Evolutionary conservation across 805 yeast species (phyloP).

Genomic region (Candida berthetii): DNA sequence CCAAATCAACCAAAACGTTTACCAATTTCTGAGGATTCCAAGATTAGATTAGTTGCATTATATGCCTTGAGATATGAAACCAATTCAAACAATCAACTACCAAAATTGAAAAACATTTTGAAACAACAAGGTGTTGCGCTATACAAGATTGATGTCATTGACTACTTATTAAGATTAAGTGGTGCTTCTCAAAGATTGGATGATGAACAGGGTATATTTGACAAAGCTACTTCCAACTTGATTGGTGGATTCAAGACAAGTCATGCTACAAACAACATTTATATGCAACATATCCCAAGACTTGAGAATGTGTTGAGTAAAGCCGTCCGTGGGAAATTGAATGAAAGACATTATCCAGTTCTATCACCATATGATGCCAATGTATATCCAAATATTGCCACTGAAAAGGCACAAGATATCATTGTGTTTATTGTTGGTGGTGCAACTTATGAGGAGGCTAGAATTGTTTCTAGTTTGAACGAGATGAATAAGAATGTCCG

Average conservation of each 20-base stretch:
- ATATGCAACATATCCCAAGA: constrained; percentile 87
- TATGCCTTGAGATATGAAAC: constrained; percentile 69
- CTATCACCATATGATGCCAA: constrained; percentile 25
- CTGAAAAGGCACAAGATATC: constrained; percentile 52
- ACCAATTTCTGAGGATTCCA: constrained; percentile 44
- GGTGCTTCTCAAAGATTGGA: constrained; percentile 37
- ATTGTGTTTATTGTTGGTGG: constrained; percentile 81
- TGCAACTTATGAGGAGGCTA: constrained; percentile 85
- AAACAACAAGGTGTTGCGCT: constrained; percentile 25
- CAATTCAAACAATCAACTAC: constrained; percentile 37
- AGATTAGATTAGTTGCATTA: constrained; percentile 66
- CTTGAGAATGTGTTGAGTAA: constrained; percentile 36
- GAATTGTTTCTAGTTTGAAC: constrained; percentile 71
- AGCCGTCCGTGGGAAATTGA: constrained; percentile 27
- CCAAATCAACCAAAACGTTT: constrained; percentile 21
- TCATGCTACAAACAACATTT: constrained; percentile 56
- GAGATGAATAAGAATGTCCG: constrained; percentile 47
- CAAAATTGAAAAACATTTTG: constrained; percentile 30
- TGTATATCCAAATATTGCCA: constrained; percentile 13
- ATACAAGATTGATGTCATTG: constrained; percentile 18
- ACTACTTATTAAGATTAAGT: constrained; percentile 36
- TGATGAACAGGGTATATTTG: constrained; percentile 23
- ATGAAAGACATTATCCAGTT: constrained; percentile 34
- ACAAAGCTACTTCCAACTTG: constrained; percentile 19
- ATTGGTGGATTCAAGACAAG: constrained; percentile 29